Evolutionary conservation across 2,329 filamentous ascomycete genomes (phyloP), one percentile per base, ranked within the genome.

Genomic region (Aspergillus fijiensis): DNA sequence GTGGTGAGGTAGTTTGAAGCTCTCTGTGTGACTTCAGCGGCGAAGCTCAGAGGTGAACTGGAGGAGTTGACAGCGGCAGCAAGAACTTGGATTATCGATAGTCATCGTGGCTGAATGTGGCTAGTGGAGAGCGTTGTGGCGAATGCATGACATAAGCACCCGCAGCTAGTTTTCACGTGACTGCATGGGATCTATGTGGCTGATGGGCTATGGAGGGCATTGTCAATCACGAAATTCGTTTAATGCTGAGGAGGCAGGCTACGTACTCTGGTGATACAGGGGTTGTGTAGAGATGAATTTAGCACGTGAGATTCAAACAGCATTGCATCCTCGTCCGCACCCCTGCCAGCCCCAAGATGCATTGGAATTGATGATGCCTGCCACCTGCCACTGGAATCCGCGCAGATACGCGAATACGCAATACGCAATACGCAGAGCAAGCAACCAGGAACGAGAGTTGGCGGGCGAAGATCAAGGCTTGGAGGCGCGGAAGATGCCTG

Each of bases 71-170:
- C 49, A 47, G 42, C 31, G 23, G 45, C n/a, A 55, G 42, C 29
- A 31, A 54, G 45, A 35, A 52, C 55, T 54, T 31, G 51, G 47
- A 57, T 65, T 63, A 61, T 59, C 63, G 57, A 62, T 65, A 63
- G 55, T 56, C 47, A 45, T 42, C 21, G 59, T 63, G 61, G 63
- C 61, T 58, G 53, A 47, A 42, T 29, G 9, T 29, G 53, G 39
- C 39, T 50, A 51, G 55, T 31, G 35, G 19, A 19, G 29, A 23
- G 11, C 53, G 51, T 64, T 16, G 39, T 45, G 39, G 39, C 39
- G 39, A 19, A 3, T 6, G 5, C 12, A 2, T 31, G 14, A 60
- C 55, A 49, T 49, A 35, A 58, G 23, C 23, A 23, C 4, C 23
- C 23, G 23, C 23, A 23, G 23, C 3, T 23, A 23, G 23, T 5